Percentiles rank a stretch among this genome's conserved stretches.
These are phyloP conservation scores for Rhododendron mucronatum DNA, from an alignment of 148 eudicot species.

Conservation along the genomic window DNA sequence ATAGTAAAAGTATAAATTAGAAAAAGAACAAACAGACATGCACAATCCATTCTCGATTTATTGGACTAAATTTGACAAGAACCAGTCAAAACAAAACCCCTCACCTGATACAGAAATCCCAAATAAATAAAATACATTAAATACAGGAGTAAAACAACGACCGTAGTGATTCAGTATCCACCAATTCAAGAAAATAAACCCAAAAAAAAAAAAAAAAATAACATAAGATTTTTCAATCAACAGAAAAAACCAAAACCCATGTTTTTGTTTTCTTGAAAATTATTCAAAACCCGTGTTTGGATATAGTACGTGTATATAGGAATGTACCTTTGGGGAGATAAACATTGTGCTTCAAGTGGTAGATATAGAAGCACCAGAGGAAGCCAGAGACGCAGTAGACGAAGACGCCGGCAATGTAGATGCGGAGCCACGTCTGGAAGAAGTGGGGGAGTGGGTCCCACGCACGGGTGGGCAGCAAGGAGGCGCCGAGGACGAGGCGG, in stretches of 20 bases:
- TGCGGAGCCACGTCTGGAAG: conserved; percentile 71
- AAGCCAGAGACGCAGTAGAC: conserved; percentile 64
- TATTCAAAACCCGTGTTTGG: background rate
- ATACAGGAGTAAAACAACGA: background rate
- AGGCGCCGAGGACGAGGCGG: conserved; percentile 48
- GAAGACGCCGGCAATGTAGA: conserved; percentile 57
- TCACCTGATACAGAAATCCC: background rate
- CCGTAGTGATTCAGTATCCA: background rate
- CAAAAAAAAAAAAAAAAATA: no score
- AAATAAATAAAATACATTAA: background rate
- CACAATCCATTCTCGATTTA: background rate
- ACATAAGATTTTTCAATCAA: background rate
- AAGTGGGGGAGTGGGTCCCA: conserved; percentile 76
- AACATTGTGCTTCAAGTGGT: conserved; percentile 68
- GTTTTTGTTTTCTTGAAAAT: background rate
- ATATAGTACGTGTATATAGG: background rate
- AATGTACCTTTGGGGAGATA: conserved; percentile 72
- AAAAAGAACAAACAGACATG: background rate
- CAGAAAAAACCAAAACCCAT: background rate
- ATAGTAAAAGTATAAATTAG: background rate
- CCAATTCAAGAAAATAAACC: background rate
- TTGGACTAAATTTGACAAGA: background rate
- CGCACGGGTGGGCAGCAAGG: conserved; percentile 35
- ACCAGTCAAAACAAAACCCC: background rate
- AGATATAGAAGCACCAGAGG: conserved; percentile 84